phyloP scores from a whole-genome alignment of 495 filamentous ascomycete species.

The Hypomontagnella monticulosa region DNA sequence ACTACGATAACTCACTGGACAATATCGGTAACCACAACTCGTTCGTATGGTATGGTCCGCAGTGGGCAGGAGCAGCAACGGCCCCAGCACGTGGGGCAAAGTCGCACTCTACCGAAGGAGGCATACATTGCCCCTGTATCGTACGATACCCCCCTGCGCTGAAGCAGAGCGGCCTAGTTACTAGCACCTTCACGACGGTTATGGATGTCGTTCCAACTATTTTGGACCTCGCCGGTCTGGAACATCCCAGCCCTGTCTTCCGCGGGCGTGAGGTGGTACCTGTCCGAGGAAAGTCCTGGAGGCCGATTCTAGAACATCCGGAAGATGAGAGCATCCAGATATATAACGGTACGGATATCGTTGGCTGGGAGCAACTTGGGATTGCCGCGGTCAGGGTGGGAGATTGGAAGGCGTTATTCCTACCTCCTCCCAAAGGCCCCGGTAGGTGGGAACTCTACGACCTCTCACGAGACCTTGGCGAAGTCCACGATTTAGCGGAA shows the following conservation, averaged over 20 bases:
- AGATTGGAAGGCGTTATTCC: conserved; percentile 50
- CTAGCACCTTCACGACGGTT: conserved; percentile 67
- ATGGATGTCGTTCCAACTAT: conserved; percentile 72
- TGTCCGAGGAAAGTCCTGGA: conserved; percentile 61
- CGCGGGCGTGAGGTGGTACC: conserved; percentile 62
- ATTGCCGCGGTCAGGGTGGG: conserved; percentile 49
- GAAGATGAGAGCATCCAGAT: conserved; percentile 48
- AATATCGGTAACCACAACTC: conserved; percentile 69
- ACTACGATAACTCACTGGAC: conserved; percentile 69
- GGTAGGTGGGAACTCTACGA: conserved; percentile 49
- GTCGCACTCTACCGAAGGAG: conserved; percentile 70
- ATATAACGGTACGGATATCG: conserved; percentile 32
- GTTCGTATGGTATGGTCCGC: conserved; percentile 73
- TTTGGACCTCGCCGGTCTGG: conserved; percentile 67
- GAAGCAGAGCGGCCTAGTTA: conserved; percentile 53
- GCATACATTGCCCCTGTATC: conserved; percentile 67
- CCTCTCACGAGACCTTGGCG: conserved; percentile 49
- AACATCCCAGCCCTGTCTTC: conserved; percentile 64
- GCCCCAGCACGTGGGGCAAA: conserved; percentile 71
- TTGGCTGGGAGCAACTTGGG: conserved; percentile 50
- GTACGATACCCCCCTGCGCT: conserved; percentile 55
- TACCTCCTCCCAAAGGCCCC: conserved; percentile 42
- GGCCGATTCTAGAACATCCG: conserved; percentile 42
- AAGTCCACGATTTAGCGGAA: conserved; percentile 48
- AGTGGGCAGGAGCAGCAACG: conserved; percentile 71